These are phyloP conservation scores for Blepharisma stoltei DNA, from an alignment of 73 alveolate species.

Conservation along the genomic window DNA sequence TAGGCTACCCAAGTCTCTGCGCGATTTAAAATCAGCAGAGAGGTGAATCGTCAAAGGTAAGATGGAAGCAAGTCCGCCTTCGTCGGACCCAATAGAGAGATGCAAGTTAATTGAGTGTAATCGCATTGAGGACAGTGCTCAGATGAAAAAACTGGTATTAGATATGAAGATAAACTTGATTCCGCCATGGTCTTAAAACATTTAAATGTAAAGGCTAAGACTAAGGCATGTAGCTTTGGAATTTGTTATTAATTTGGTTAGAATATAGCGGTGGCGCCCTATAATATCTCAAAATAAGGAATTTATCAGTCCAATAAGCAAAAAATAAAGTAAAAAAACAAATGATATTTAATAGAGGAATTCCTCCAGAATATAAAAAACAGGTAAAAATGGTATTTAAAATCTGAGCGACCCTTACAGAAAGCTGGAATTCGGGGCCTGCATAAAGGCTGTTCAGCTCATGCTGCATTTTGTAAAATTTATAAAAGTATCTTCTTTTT, in stretches of 20 bases:
- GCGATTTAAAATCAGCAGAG: too few species aligned
- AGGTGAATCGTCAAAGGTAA: too few species aligned
- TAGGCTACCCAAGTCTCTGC: too few species aligned
- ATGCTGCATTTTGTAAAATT: neutral
- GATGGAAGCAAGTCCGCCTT: too few species aligned
- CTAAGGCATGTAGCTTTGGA: neutral
- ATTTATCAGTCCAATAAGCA: constrained; percentile 28
- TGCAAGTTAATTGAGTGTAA: too few species aligned
- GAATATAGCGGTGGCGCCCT: neutral
- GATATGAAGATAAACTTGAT: too few species aligned
- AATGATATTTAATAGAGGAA: constrained; percentile 13
- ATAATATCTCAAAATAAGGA: constrained; percentile 1
- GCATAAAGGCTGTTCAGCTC: neutral
- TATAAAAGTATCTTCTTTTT: neutral
- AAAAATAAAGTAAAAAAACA: constrained; percentile 9
- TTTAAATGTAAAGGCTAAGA: too few species aligned
- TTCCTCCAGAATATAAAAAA: constrained; percentile 21
- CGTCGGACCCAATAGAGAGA: too few species aligned
- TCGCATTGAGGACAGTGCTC: too few species aligned
- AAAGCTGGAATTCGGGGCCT: constrained; percentile 4
- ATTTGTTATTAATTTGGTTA: neutral
- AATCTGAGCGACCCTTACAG: neutral
- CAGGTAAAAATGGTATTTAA: neutral
- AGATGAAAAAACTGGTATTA: too few species aligned
- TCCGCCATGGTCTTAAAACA: too few species aligned